A percentile compares a stretch with the other conserved stretches of the same genome.
phyloP scores from a whole-genome alignment of 495 filamentous ascomycete genomes.

The Penicillium macrosclerotiorum region DNA sequence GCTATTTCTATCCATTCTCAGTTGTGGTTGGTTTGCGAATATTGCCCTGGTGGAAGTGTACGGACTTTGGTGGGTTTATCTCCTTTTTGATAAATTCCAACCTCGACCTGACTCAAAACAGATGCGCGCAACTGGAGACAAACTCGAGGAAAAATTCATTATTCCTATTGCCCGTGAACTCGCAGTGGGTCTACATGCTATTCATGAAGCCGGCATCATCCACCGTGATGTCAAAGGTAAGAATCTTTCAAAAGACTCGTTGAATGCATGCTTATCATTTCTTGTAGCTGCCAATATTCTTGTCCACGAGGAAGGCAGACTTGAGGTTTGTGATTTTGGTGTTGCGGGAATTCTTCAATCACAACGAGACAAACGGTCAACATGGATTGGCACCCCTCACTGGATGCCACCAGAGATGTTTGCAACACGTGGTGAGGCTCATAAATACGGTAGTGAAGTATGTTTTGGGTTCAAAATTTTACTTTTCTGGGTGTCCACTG shows the following conservation, averaged over 20 bases:
- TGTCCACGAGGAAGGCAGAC: constrained; percentile 78
- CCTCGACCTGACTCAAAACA: constrained; percentile 10
- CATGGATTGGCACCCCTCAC: constrained; percentile 90
- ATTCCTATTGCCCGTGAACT: constrained; percentile 87
- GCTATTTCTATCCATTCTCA: constrained; percentile 81
- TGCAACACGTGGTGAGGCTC: constrained; percentile 34
- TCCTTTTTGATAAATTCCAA: neutral
- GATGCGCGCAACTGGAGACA: constrained; percentile 63
- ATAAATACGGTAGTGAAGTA: constrained; percentile 60
- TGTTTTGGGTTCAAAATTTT: neutral
- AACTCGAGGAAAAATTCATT: constrained; percentile 83
- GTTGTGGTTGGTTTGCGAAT: constrained; percentile 95
- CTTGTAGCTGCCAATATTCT: constrained; percentile 77
- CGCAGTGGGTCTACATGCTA: constrained; percentile 76
- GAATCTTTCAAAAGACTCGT: neutral
- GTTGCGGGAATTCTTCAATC: constrained; percentile 85
- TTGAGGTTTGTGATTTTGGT: constrained; percentile 95
- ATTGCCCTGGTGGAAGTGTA: constrained; percentile 94
- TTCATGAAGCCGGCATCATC: constrained; percentile 90
- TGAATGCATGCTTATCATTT: constrained; percentile 5
- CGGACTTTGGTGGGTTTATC: constrained; percentile 65
- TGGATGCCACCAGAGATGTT: constrained; percentile 97
- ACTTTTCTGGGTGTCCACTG: constrained; percentile 16
- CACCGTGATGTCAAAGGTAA: constrained; percentile 94
- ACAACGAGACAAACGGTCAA: constrained; percentile 80